Percentiles rank a stretch among this genome's conserved stretches.
Conservation (phyloP, 768 basidiomycete species). For the Lentinula sp. region DNA sequence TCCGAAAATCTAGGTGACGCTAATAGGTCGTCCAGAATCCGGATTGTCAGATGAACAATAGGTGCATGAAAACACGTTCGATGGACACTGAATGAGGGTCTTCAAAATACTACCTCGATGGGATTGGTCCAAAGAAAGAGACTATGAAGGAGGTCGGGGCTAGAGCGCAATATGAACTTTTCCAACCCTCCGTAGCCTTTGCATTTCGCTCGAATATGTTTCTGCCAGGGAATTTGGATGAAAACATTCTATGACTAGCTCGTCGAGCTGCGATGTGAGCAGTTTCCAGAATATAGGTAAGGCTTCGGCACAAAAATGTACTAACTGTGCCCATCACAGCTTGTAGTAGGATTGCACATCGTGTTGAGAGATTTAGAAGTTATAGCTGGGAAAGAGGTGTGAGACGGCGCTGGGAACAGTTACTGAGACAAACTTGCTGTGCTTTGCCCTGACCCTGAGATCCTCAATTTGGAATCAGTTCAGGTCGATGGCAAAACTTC, state of each 20-base stretch:
- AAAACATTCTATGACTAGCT: neutral
- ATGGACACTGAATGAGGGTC: neutral
- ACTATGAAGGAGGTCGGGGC: neutral
- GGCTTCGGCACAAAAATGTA: neutral
- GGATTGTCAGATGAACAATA: neutral
- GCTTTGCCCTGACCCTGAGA: too few species aligned
- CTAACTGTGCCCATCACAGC: neutral
- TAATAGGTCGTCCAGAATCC: conserved; percentile 1
- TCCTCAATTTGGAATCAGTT: too few species aligned
- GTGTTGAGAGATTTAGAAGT: too few species aligned
- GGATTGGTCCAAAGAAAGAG: neutral
- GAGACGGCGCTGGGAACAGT: too few species aligned
- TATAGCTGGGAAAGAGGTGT: too few species aligned
- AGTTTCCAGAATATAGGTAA: neutral
- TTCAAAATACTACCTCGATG: neutral
- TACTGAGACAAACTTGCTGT: too few species aligned
- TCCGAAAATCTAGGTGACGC: neutral
- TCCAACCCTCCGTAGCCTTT: neutral
- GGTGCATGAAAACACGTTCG: neutral
- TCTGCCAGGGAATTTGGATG: neutral
- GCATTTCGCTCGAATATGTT: neutral
- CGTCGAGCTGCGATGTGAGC: neutral
- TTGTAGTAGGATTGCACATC: neutral
- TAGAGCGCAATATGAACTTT: neutral
- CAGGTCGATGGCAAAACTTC: neutral